These are phyloP conservation scores for Protostelium mycophagum DNA, from an alignment of 78 protist species.

Conservation along the genomic window DNA sequence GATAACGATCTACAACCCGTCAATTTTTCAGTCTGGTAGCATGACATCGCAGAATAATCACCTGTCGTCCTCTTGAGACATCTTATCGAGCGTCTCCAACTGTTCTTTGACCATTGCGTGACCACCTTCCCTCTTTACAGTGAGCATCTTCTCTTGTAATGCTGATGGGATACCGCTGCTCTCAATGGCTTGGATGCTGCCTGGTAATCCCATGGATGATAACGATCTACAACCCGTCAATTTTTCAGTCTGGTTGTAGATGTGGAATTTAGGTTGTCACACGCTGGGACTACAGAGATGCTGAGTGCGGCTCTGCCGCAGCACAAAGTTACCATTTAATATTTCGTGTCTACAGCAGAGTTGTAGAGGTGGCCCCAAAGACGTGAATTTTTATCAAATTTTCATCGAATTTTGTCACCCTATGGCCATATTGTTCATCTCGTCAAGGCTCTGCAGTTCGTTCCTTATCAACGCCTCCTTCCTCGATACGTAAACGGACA, in stretches of 20 bases:
- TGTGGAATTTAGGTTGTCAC: too few species aligned
- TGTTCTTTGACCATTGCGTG: not conserved
- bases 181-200: slow-evolving; percentile 51
- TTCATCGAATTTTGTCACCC: not conserved
- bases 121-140: not conserved
- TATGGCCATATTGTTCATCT: not conserved
- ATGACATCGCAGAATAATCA: too few species aligned
- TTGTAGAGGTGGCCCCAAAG: too few species aligned
- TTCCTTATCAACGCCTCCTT: slow-evolving; percentile 38
- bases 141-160: slow-evolving; percentile 46
- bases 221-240: slow-evolving; percentile 18
- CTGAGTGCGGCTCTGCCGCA: too few species aligned
- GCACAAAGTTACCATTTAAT: too few species aligned
- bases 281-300: too few species aligned
- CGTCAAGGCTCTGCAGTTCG: slow-evolving; percentile 27
- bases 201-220: slow-evolving; percentile 58
- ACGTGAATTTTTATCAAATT: too few species aligned
- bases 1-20: slow-evolving; percentile 21
- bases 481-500: slow-evolving; percentile 42
- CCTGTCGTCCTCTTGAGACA: not conserved
- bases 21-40: too few species aligned
- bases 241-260: too few species aligned
- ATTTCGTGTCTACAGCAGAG: too few species aligned
- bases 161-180: slow-evolving; percentile 44
- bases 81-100: not conserved